Conservation (phyloP, 2,329 filamentous ascomycete genomes). For the Arthrobotrys musiformis region DNA sequence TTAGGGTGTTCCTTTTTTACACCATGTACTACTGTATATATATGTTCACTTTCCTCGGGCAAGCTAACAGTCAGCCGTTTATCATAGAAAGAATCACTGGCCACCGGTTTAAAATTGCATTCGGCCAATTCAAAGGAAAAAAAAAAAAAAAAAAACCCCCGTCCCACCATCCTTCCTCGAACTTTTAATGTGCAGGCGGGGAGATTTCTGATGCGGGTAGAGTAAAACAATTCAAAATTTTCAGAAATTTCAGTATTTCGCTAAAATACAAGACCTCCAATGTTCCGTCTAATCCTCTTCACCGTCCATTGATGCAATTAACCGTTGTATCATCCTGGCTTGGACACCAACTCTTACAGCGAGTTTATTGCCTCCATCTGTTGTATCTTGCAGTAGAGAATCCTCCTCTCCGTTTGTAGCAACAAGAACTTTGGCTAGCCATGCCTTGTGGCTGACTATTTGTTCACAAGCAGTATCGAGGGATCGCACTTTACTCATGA, state of each 20-base stretch:
- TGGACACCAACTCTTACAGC: constrained; percentile 80
- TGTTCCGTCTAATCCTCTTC: constrained; percentile 54
- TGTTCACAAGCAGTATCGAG: constrained; percentile 79
- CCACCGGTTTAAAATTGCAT: neutral
- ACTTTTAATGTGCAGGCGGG: no score
- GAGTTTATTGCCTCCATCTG: constrained; percentile 73
- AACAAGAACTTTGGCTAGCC: constrained; percentile 58
- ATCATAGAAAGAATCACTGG: neutral
- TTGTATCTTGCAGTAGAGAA: constrained; percentile 67
- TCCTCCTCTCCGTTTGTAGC: constrained; percentile 58
- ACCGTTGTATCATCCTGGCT: constrained; percentile 71
- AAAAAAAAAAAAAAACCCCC: no score
- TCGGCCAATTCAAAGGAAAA: neutral
- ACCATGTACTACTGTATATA: constrained; percentile 3
- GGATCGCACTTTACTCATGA: constrained; percentile 67
- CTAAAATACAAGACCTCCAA: neutral
- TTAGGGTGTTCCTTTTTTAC: neutral
- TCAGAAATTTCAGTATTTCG: neutral
- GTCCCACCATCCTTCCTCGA: no score
- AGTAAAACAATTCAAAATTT: neutral
- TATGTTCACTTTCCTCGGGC: neutral
- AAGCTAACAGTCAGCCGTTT: neutral
- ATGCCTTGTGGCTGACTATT: constrained; percentile 68
- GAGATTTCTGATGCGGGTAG: no score
- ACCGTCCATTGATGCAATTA: constrained; percentile 65